phyloP scores from a whole-genome alignment of 495 filamentous ascomycete genomes.

The Penicillium lividum region DNA sequence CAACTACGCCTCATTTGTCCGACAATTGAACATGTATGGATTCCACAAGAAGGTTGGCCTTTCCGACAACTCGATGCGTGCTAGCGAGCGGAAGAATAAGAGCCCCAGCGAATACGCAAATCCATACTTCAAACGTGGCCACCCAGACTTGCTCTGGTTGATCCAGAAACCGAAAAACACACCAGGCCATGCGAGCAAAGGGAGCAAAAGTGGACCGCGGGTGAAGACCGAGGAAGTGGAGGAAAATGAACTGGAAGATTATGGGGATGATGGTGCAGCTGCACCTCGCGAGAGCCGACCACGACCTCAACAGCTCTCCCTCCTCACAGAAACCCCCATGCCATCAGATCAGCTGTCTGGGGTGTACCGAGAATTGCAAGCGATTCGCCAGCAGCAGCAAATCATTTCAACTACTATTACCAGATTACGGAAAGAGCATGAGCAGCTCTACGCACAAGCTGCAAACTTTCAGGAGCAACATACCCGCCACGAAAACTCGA shows the following conservation, averaged over 20 bases:
- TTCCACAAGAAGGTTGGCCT: constrained; percentile 98
- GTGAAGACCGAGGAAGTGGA: constrained; percentile 70
- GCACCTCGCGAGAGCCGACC: constrained; percentile 38
- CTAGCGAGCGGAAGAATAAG: constrained; percentile 94
- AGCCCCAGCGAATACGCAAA: constrained; percentile 98
- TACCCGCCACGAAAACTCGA: constrained; percentile 94
- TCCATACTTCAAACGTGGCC: constrained; percentile 89
- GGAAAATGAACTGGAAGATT: constrained; percentile 73
- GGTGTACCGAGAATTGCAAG: constrained; percentile 75
- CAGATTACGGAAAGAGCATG: constrained; percentile 79
- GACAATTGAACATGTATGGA: constrained; percentile 98
- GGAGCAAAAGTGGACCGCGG: constrained; percentile 46
- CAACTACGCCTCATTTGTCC: constrained; percentile 98
- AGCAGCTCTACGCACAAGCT: constrained; percentile 86
- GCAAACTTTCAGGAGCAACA: constrained; percentile 88
- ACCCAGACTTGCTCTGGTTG: constrained; percentile 93
- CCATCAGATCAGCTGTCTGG: constrained; percentile 77
- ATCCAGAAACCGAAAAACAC: constrained; percentile 93
- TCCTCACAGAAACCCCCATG: constrained; percentile 47
- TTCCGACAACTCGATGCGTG: constrained; percentile 95
- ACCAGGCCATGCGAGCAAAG: constrained; percentile 50
- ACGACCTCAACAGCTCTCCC: constrained; percentile 42
- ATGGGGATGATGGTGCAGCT: constrained; percentile 48
- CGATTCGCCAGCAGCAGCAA: constrained; percentile 79
- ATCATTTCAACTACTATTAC: constrained; percentile 78